Conservation (phyloP, 2,329 filamentous ascomycete genomes). For the Capronia americana region DNA sequence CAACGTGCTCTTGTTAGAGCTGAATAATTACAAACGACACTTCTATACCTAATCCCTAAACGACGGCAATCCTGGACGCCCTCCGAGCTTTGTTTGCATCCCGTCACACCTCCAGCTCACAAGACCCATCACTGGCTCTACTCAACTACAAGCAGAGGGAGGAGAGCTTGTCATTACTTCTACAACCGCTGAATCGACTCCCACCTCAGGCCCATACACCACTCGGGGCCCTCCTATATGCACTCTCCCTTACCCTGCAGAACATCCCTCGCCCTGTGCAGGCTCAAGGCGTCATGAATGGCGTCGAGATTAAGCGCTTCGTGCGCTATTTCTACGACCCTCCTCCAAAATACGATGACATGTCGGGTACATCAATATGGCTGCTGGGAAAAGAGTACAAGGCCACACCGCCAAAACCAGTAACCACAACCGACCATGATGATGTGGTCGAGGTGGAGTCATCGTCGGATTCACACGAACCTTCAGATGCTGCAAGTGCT, state of each 20-base stretch:
- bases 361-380: constrained; percentile 76
- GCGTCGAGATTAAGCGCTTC: constrained; percentile 79
- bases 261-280: constrained; percentile 26
- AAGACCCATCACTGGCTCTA: constrained; percentile 7
- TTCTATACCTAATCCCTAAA: background rate
- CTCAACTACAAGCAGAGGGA: constrained; percentile 18
- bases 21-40: background rate
- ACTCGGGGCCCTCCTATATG: constrained; percentile 31
- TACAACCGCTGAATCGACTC: constrained; percentile 2
- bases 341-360: constrained; percentile 78
- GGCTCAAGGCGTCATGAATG: constrained; percentile 59
- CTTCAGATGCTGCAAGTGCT: constrained; percentile 34
- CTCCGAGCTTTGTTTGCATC: constrained; percentile 33
- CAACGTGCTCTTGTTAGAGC: constrained; percentile 4
- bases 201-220: constrained; percentile 14
- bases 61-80: constrained; percentile 28
- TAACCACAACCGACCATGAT: constrained; percentile 40
- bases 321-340: constrained; percentile 94
- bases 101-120: constrained; percentile 21
- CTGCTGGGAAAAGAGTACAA: constrained; percentile 72
- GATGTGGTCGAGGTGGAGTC: constrained; percentile 42
- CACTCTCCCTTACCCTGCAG: constrained; percentile 33
- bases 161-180: constrained; percentile 8
- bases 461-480: constrained; percentile 38
- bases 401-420: constrained; percentile 38